Conservation (phyloP, 2,329 filamentous ascomycete species). For the Colletotrichum falcatum region DNA sequence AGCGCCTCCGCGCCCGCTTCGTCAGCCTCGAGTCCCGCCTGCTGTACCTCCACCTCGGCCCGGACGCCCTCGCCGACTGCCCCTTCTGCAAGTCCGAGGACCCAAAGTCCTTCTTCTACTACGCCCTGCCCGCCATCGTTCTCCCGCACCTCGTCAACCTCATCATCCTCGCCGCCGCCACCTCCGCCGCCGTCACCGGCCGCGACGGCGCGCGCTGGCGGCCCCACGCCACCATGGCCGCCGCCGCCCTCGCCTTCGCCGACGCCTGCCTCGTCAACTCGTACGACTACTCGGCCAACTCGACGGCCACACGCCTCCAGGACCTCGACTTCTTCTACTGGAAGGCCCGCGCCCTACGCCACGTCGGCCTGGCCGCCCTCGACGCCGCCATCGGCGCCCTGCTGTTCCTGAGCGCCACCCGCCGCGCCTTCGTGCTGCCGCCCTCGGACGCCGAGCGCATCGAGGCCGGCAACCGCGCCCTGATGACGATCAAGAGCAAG, state of each 20-base stretch:
- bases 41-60: slow-evolving; percentile 87
- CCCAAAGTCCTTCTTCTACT: slow-evolving; percentile 79
- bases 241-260: slow-evolving; percentile 66
- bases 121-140: slow-evolving; percentile 79
- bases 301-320: slow-evolving; percentile 68
- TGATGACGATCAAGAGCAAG: slow-evolving; percentile 73
- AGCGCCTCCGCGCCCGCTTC: slow-evolving; percentile 75
- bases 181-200: slow-evolving; percentile 75
- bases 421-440: slow-evolving; percentile 78
- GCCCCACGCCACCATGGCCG: slow-evolving; percentile 73
- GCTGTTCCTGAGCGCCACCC: slow-evolving; percentile 83
- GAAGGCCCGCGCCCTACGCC: slow-evolving; percentile 73
- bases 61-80: slow-evolving; percentile 78
- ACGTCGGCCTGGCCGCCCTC: slow-evolving; percentile 71
- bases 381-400: slow-evolving; percentile 73
- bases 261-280: slow-evolving; percentile 75
- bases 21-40: slow-evolving; percentile 78
- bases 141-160: slow-evolving; percentile 87
- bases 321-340: slow-evolving; percentile 81
- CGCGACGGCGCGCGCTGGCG: slow-evolving; percentile 76
- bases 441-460: slow-evolving; percentile 74
- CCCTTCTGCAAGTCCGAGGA: slow-evolving; percentile 85
- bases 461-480: slow-evolving; percentile 65
- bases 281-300: slow-evolving; percentile 75
- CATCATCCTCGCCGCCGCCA: slow-evolving; percentile 76